Evolutionary conservation across 768 basidiomycete genomes (phyloP).

Genomic region (Boletus edulis): DNA sequence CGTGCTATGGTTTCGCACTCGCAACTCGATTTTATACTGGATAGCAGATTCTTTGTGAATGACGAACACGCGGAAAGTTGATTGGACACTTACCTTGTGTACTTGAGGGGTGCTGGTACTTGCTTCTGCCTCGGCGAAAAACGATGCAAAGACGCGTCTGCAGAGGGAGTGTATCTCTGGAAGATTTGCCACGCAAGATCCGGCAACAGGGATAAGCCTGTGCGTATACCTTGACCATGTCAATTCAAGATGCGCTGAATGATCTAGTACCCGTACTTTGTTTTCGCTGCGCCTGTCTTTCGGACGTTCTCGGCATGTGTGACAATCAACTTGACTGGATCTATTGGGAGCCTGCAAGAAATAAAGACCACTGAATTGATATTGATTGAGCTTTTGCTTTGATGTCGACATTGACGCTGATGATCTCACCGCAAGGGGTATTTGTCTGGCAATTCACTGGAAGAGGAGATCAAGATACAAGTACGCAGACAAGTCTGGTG

Average conservation of each 20-base stretch:
- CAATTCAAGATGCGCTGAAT: neutral
- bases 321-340: conserved; percentile 68
- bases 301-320: conserved; percentile 63
- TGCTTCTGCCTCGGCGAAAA: conserved; percentile 46
- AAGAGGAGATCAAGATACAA: conserved; percentile 2
- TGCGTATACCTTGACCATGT: conserved; percentile 54
- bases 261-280: conserved; percentile 45
- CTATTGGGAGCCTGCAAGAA: conserved; percentile 72
- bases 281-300: conserved; percentile 59
- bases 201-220: conserved; percentile 69
- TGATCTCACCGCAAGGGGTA: conserved; percentile 64
- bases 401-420: conserved; percentile 1
- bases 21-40: conserved; percentile 81
- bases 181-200: conserved; percentile 63
- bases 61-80: neutral
- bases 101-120: conserved; percentile 29
- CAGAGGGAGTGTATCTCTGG: conserved; percentile 68
- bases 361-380: conserved; percentile 65
- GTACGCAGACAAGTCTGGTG: neutral
- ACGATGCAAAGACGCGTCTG: conserved; percentile 47
- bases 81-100: conserved; percentile 38
- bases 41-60: neutral
- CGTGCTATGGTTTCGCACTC: conserved; percentile 74
- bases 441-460: conserved; percentile 76
- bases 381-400: neutral